Conservation (phyloP, 1,284 basidiomycete species). For the Leccinum huronense region DNA sequence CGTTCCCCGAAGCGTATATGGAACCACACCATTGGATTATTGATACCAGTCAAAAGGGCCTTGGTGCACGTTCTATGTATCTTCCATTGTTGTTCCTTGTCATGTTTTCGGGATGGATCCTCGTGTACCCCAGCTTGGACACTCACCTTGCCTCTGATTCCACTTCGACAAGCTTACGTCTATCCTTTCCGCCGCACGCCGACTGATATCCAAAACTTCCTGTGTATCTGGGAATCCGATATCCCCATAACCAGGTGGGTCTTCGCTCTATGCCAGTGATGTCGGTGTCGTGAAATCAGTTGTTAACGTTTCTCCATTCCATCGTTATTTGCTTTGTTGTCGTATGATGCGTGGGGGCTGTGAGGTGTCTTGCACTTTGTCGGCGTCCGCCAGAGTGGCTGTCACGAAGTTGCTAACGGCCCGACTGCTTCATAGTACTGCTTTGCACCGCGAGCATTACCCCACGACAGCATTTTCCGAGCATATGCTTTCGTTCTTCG, state of each 20-base stretch:
- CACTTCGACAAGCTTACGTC: conserved; percentile 55
- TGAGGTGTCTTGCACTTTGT: conserved; percentile 32
- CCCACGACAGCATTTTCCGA: conserved; percentile 77
- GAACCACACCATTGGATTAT: conserved; percentile 5
- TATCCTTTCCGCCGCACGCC: conserved; percentile 65
- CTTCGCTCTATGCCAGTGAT: conserved; percentile 64
- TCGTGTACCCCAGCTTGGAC: background rate
- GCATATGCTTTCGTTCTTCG: conserved; percentile 63
- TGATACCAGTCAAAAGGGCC: conserved; percentile 20
- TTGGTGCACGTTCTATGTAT: conserved; percentile 26
- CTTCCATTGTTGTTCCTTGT: conserved; percentile 27
- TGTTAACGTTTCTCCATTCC: conserved; percentile 62
- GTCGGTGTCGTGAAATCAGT: conserved; percentile 75
- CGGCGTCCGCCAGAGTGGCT: conserved; percentile 71
- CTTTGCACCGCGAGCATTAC: conserved; percentile 39
- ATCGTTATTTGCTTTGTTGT: conserved; percentile 29
- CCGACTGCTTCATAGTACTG: conserved; percentile 83
- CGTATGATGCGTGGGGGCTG: conserved; percentile 5
- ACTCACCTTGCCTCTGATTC: conserved; percentile 57
- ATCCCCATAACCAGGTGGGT: conserved; percentile 86
- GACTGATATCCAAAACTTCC: conserved; percentile 72
- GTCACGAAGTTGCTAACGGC: conserved; percentile 63
- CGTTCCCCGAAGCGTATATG: conserved; percentile 29
- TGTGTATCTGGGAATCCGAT: conserved; percentile 89
- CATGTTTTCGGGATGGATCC: conserved; percentile 12